Base-by-base conservation (phyloP, 495 filamentous ascomycete genomes). In the Penicillium simplicissimum region DNA sequence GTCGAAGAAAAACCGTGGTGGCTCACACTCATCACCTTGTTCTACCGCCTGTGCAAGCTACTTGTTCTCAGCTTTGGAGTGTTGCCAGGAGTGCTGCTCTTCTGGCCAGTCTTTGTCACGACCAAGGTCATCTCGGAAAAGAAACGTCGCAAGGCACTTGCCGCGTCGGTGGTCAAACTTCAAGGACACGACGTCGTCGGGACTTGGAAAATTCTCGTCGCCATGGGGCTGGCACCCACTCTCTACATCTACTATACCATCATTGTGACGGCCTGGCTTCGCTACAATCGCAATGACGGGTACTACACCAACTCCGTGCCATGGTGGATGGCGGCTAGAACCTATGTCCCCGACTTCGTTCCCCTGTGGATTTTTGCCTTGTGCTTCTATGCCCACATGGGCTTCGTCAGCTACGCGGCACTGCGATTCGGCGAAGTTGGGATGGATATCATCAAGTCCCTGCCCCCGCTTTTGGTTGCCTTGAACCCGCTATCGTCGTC, bases 141-240 rank as follows among this genome's bases (percentile, higher is more conserved):
- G 66, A 98, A 98, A 75, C 90, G 93, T 1, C 85, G 84, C 62
- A 87, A 92, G 70, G 95, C 95, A 0, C 84, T 98, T 9, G 93
- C 93, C 3, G 92, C 87, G 21, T 96, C 92, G 5, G 90, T 90
- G 3, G 95, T 98, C 63, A 98, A 98, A 71, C 84, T 98, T 31
- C 88, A 94, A 73, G 95, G 90, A 17, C 85, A 87, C 47, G 95
- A 98, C 70, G 95, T 98, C 17, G 91, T 98, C 77, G 92, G 93
- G 0, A 97, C 94, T 1, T 98, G 95, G 95, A 98, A 98, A 74
- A 83, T 98, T 14, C 86, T 98, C 9, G 93, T 97, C n/a, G 85
- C 93, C 35, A 81, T 97, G 69, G 92, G 87, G 15, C 85, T 98
- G 64, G 90, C 93, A 9, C 95, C 95, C 0, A 76, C 91, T 8